These are phyloP conservation scores for Hortiboletus rubellus DNA, from an alignment of 1,284 basidiomycete genomes.

Conservation along the genomic window DNA sequence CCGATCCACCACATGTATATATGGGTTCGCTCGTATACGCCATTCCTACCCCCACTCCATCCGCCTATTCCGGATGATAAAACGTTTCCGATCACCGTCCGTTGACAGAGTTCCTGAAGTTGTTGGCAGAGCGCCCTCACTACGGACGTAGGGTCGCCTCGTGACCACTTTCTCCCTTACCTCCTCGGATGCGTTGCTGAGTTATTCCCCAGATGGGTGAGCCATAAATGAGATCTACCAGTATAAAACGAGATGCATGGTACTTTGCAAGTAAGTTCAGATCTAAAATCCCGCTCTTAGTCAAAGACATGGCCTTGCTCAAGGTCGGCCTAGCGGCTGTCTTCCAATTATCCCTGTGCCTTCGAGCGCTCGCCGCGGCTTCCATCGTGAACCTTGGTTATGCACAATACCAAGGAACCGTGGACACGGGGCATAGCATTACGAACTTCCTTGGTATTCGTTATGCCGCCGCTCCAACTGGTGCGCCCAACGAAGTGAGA, in stretches of 20 bases:
- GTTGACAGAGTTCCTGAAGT: neutral
- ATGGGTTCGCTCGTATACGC: neutral
- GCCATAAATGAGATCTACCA: neutral
- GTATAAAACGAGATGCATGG: neutral
- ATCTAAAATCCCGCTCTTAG: neutral
- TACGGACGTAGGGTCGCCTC: neutral
- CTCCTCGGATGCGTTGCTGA: neutral
- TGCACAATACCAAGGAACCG: slow-evolving; percentile 33
- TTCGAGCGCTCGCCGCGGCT: neutral
- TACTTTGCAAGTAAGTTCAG: neutral
- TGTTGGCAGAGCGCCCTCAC: neutral
- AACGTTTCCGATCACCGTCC: neutral
- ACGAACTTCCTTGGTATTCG: slow-evolving; percentile 37
- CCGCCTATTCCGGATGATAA: neutral
- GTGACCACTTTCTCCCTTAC: neutral
- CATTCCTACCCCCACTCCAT: neutral
- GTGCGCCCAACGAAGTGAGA: slow-evolving; percentile 13
- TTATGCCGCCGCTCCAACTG: slow-evolving; percentile 36
- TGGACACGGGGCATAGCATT: slow-evolving; percentile 20
- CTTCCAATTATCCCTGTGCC: neutral
- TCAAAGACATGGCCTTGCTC: neutral
- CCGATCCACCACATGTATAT: neutral
- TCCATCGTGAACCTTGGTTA: slow-evolving; percentile 29
- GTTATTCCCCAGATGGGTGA: neutral
- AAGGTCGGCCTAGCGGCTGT: neutral